Percentiles rank a stretch among this genome's conserved stretches.
Evolutionary conservation across 164 flowering plant species (phyloP).

Genomic region (Vitis rotundifolia): DNA sequence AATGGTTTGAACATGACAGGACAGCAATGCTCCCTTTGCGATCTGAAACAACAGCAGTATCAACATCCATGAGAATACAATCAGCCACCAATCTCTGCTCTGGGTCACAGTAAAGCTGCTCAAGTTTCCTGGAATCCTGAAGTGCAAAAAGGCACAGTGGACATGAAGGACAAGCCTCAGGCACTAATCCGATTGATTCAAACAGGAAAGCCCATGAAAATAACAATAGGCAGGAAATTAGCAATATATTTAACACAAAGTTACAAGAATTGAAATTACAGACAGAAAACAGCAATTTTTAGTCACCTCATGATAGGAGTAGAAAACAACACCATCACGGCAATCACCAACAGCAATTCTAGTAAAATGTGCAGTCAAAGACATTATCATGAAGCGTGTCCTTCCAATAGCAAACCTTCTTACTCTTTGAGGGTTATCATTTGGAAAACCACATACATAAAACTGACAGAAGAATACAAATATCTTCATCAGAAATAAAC

Average conservation of each 20-base stretch:
- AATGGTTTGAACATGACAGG: conserved; percentile 52
- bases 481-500: conserved; percentile 4
- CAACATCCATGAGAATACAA: conserved; percentile 75
- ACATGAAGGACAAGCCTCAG: conserved; percentile 1
- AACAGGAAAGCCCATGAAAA: not conserved
- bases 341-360: conserved; percentile 98
- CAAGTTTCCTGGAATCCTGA: conserved; percentile 72
- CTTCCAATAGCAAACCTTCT: conserved; percentile 65
- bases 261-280: not conserved
- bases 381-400: conserved; percentile 77
- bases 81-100: conserved; percentile 89
- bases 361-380: conserved; percentile 66
- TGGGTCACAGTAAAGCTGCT: conserved; percentile 86
- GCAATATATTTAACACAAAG: not conserved
- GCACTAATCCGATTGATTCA: not conserved
- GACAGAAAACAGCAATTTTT: conserved; percentile 4
- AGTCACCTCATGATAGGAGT: conserved; percentile 78
- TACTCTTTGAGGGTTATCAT: conserved; percentile 69
- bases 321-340: conserved; percentile 95
- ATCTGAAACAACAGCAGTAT: conserved; percentile 88
- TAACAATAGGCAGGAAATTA: not conserved
- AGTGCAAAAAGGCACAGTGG: conserved; percentile 8
- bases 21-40: conserved; percentile 81
- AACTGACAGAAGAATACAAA: conserved; percentile 48
- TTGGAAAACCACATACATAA: conserved; percentile 77